Evolutionary conservation across 2,329 filamentous ascomycete species (phyloP), one percentile per base, ranked within the genome.

Genomic region (Atkinsonella texensis): DNA sequence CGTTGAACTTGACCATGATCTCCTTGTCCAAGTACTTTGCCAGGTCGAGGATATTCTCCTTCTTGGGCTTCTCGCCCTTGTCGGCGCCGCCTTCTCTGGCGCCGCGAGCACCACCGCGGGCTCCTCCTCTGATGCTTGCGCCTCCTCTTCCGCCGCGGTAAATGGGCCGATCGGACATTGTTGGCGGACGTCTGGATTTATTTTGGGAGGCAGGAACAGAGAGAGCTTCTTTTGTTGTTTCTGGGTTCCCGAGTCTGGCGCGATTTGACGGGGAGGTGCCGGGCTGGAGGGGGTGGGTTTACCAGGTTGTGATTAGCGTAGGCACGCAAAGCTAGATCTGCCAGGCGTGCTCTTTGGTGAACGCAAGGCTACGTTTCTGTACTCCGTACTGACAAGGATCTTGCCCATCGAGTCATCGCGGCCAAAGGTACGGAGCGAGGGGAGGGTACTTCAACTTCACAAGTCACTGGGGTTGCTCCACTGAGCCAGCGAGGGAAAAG

Each of bases 1-100:
- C 93, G 64, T 89, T 96, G 69, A 98, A 97, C 72, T 97, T 97
- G 66, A 98, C 90, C 10, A 80, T 86, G 59, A 98, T 89, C 65
- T 85, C 79, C 79, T 96, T 95, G 70, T 98, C 89, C 85, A 95
- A 89, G 70, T 97, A 98, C 73, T 95, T 95, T 65, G 77, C 82
- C 62, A 98, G 70, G 65, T 98, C 91, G 50, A 98, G 80, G 62
- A 98, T 98, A 68, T 96, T 97, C 71, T 98, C 93, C 76, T 97
- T 97, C 81, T 95, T 96, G 55, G 89, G 88, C 61, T 84, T 81
- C 70, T 94, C 87, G 59, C 77, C 70, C 56, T 79, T 72, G 55
- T 79, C 67, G 46, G 69, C 69, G 53, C 66, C 63, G 38, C 67
- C 71, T 52, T 72, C 77, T 11, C 49, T 41, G 12, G 32, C 42